These are phyloP conservation scores for Myxozyma udenii DNA, from an alignment of 805 yeast genomes.

Conservation along the genomic window DNA sequence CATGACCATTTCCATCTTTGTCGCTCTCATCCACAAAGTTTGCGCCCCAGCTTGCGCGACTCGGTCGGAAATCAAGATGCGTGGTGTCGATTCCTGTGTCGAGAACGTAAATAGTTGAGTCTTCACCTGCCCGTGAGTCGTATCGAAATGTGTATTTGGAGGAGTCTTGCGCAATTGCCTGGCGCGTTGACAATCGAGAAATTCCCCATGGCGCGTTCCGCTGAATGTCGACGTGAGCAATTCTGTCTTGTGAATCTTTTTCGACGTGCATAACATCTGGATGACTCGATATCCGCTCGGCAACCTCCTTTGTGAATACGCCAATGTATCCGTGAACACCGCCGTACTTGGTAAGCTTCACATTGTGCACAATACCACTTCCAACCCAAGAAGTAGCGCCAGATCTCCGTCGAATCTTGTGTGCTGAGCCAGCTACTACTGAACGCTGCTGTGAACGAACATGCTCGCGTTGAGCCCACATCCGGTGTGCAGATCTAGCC, in stretches of 20 bases:
- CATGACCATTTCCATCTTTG: conserved; percentile 86
- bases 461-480: not conserved
- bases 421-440: not conserved
- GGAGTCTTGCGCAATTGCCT: not conserved
- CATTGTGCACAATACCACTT: not conserved
- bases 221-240: conserved; percentile 3
- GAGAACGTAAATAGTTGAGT: conserved; percentile 59
- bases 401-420: too few relatives aligned
- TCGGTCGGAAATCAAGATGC: conserved; percentile 69
- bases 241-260: not conserved
- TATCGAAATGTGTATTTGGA: conserved; percentile 4
- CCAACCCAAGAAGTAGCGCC: not conserved
- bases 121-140: conserved; percentile 8
- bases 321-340: conserved; percentile 3
- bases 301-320: not conserved
- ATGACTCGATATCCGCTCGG: not conserved
- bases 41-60: conserved; percentile 83
- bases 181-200: conserved; percentile 3
- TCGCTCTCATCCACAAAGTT: conserved; percentile 72
- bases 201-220: conserved; percentile 10
- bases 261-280: not conserved
- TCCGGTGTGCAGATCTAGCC: not conserved
- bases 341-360: not conserved
- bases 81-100: conserved; percentile 81
- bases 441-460: not conserved